Conservation (phyloP, 208 protist species). For the Endotrypanum monterogeii region DNA sequence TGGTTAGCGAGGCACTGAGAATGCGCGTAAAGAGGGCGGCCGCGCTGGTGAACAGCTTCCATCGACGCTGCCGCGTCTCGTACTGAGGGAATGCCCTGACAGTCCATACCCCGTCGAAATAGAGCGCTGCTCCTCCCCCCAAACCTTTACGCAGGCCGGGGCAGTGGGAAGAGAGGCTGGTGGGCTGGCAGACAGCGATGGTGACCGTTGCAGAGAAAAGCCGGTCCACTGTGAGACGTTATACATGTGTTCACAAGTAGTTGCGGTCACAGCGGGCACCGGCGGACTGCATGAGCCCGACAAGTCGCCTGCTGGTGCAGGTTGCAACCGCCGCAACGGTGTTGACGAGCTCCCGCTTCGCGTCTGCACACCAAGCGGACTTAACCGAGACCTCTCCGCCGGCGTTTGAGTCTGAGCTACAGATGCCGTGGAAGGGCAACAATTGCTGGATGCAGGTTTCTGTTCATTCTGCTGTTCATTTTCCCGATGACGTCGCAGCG, state of each 20-base stretch:
- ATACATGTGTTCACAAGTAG: slow-evolving; percentile 24
- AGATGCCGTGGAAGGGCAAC: not conserved
- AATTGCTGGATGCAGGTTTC: not conserved
- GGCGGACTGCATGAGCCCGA: not conserved
- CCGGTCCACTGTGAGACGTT: slow-evolving; percentile 23
- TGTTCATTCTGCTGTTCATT: not conserved
- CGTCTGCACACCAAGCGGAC: not conserved
- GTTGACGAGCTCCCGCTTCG: not conserved
- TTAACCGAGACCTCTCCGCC: not conserved
- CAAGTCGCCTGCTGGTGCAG: not conserved
- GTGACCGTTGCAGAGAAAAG: slow-evolving; percentile 11
- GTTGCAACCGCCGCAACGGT: not conserved
- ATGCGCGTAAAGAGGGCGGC: slow-evolving; percentile 44
- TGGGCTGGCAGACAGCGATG: slow-evolving; percentile 11
- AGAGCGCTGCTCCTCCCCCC: slow-evolving; percentile 25
- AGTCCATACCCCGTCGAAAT: slow-evolving; percentile 34
- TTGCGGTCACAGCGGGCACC: not conserved
- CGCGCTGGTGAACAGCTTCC: slow-evolving; percentile 53
- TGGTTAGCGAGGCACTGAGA: slow-evolving; percentile 6
- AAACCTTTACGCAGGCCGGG: slow-evolving; percentile 9
- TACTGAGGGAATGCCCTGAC: slow-evolving; percentile 27
- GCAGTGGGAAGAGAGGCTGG: not conserved
- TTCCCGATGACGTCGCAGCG: not conserved
- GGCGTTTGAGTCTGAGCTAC: not conserved
- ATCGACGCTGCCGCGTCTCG: slow-evolving; percentile 40